Conservation (phyloP, 2,329 filamentous ascomycete species). For the Lachnum nothofagi region DNA sequence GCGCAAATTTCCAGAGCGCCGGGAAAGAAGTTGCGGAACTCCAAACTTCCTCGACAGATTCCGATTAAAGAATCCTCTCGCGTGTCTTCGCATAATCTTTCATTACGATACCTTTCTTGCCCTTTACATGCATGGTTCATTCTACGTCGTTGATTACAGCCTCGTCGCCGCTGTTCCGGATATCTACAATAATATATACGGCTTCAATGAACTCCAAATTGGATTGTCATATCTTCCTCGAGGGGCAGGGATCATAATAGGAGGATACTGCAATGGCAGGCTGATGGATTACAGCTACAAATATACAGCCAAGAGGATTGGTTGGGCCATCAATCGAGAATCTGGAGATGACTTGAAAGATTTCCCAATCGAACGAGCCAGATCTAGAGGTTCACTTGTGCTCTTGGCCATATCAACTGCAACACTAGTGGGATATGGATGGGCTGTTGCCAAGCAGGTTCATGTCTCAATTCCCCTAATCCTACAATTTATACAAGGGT, state of each 20-base stretch:
- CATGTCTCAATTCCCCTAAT: conserved; percentile 46
- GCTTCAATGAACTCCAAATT: conserved; percentile 33
- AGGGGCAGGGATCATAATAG: conserved; percentile 1
- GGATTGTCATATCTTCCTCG: conserved; percentile 16
- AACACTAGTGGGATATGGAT: conserved; percentile 27
- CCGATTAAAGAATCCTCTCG: conserved; percentile 32
- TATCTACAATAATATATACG: conserved; percentile 41
- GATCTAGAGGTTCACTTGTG: conserved; percentile 14
- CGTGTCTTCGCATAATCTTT: conserved; percentile 31
- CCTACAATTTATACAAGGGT: conserved; percentile 49
- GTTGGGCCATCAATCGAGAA: conserved; percentile 40
- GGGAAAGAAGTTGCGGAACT: neutral
- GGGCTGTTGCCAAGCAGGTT: conserved; percentile 20
- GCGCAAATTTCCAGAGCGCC: no score
- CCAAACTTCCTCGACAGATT: neutral
- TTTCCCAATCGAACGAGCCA: conserved; percentile 32
- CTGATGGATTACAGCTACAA: conserved; percentile 53
- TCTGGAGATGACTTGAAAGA: conserved; percentile 43
- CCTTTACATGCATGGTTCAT: conserved; percentile 34
- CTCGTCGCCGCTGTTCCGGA: conserved; percentile 42
- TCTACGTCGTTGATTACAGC: conserved; percentile 45
- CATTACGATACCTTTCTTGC: conserved; percentile 36
- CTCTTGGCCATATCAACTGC: conserved; percentile 14
- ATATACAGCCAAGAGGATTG: conserved; percentile 40
- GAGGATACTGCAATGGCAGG: conserved; percentile 31